Base-by-base conservation (phyloP, 306 rosid genomes). In the Nissolia schottii region DNA sequence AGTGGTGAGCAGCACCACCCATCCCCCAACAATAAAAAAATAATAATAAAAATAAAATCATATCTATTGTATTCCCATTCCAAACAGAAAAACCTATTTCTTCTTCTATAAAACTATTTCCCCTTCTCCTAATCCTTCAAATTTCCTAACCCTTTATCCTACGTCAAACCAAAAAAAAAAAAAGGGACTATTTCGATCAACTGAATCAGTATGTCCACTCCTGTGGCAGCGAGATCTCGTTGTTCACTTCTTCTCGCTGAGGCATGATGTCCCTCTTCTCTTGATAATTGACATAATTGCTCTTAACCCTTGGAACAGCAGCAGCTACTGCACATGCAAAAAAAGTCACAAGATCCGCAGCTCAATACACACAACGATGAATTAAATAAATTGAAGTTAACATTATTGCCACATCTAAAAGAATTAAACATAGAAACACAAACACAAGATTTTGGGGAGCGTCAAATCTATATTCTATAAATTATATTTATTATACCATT, bases 201-300 rank as follows among this genome's bases (percentile, higher is more conserved):
- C 11, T 35, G 6, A 34, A 5, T 84, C 80, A 90, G 43, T 92
- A 92, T 15, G 96, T 87, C 97, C 97, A 92, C 65, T 93, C 98
- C 41, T 87, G 89, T 0, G 98, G 98, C 10, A 93, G 84, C 78
- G 79, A 69, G 27, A 93, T 71, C 64, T 91, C 96, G 41, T 80
- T 84, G 81, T 69, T 87, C 68, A 55, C 51, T 11, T 76, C n/a
- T n/a, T n/a, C 64, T 23, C 79, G 83, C 34, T 67, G 84, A 3
- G 83, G 71, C 74, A 63, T 78, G 25, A 75, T 5, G 34, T 16
- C 45, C 55, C 60, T 79, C 57, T 79, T 88, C 72, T 68, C 90
- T 8, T 84, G 85, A 0, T 81, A 18, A 22, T 23, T 2, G 25
- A 32, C 86, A 10, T 27, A 19, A 23, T 70, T 74, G 3, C 66